Percentiles rank a stretch among this genome's conserved stretches.
phyloP scores from a whole-genome alignment of 176 grass and related monocot species.

The Poa annua region DNA sequence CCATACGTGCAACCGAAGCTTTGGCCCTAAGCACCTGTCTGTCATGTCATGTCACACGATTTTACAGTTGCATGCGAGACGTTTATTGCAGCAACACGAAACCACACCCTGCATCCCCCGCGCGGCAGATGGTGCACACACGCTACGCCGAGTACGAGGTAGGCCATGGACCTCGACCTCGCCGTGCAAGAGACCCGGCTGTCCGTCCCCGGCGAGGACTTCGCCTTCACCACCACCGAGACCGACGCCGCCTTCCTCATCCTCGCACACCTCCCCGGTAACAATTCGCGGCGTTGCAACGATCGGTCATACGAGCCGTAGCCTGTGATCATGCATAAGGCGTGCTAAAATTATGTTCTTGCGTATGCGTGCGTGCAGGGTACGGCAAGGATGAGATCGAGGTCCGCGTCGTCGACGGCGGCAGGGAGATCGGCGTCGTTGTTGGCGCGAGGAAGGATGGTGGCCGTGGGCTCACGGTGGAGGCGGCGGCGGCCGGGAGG shows the following conservation, averaged over 20 bases:
- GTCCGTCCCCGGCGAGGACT: constrained; percentile 40
- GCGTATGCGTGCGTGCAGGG: constrained; percentile 38
- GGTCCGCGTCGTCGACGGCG: constrained; percentile 50
- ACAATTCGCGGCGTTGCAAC: neutral
- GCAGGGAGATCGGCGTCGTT: constrained; percentile 54
- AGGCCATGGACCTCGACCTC: constrained; percentile 74
- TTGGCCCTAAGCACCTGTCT: neutral
- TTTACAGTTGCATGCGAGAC: neutral
- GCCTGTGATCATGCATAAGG: too few relatives aligned
- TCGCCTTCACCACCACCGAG: constrained; percentile 66
- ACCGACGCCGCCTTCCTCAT: constrained; percentile 69
- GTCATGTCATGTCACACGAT: neutral
- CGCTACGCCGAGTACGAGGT: neutral
- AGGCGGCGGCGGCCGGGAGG: constrained; percentile 42
- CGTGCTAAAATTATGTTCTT: neutral
- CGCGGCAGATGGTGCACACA: neutral
- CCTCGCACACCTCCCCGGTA: constrained; percentile 79
- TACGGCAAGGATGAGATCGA: constrained; percentile 71
- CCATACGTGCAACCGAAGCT: constrained; percentile 32
- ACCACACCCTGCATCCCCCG: neutral
- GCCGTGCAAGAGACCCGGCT: constrained; percentile 43
- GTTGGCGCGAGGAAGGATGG: constrained; percentile 52
- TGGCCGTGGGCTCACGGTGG: constrained; percentile 36
- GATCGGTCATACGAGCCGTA: neutral
- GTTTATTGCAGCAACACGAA: constrained; percentile 14